A percentile compares a stretch with the other conserved stretches of the same genome.
These are phyloP conservation scores for Plectosphaerella sp. DNA, from an alignment of 2,329 filamentous ascomycete species.

Conservation along the genomic window DNA sequence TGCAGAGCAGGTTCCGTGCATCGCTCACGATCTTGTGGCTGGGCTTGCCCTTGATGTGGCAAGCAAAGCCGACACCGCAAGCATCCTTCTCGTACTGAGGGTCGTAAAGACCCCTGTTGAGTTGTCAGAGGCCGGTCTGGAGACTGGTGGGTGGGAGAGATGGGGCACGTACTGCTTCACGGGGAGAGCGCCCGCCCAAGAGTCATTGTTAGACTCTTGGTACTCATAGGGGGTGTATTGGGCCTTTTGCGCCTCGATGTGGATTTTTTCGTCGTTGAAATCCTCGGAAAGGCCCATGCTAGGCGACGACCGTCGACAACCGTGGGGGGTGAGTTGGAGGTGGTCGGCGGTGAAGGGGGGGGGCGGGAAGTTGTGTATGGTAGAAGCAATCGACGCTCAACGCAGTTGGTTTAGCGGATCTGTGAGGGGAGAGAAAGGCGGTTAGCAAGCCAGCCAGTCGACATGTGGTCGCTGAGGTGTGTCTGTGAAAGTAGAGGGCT, in stretches of 20 bases:
- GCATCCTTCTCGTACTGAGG: slow-evolving; percentile 97
- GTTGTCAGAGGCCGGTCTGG: background rate
- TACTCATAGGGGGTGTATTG: slow-evolving; percentile 75
- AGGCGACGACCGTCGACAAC: slow-evolving; percentile 44
- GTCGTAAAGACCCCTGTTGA: slow-evolving; percentile 77
- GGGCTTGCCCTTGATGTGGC: slow-evolving; percentile 93
- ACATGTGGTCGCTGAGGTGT: no score
- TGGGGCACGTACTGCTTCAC: slow-evolving; percentile 72
- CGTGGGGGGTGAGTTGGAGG: slow-evolving; percentile 9
- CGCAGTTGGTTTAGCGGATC: slow-evolving; percentile 12
- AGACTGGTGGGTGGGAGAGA: background rate
- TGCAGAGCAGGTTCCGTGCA: slow-evolving; percentile 94
- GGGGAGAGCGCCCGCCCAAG: slow-evolving; percentile 91
- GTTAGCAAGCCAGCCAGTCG: background rate
- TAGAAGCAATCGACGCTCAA: slow-evolving; percentile 9
- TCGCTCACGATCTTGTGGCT: slow-evolving; percentile 99
- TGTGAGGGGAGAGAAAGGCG: background rate
- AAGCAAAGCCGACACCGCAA: slow-evolving; percentile 98
- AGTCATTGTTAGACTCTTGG: slow-evolving; percentile 76
- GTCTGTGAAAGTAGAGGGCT: no score
- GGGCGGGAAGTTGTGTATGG: background rate
- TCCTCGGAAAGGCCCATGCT: slow-evolving; percentile 64
- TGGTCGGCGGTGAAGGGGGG: slow-evolving; percentile 1
- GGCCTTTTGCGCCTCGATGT: slow-evolving; percentile 55
- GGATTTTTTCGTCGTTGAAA: slow-evolving; percentile 64